Base-by-base conservation (phyloP, 1,284 basidiomycete genomes). In the Lentinus polychrous region DNA sequence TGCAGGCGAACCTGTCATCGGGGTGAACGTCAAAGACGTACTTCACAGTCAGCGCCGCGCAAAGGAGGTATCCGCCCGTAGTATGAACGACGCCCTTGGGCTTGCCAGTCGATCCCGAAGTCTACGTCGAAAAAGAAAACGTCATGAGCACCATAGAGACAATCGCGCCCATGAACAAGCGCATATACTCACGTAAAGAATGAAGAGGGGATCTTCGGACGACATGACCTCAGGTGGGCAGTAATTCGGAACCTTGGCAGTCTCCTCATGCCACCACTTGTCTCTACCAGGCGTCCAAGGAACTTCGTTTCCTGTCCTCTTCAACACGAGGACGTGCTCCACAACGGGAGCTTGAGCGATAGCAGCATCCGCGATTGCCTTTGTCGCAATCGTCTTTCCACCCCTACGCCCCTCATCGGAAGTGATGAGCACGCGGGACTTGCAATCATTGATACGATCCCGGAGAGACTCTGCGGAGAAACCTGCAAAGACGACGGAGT, bases 401-500 rank as follows among this genome's bases (percentile, higher is more conserved):
- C 95, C 96, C 52, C 96, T 83, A 54, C 81, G 79, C 46, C 95
- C 95, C 70, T 99, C 96, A 66, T 99, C 96, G 37, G 89, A 86
- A 11, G 96, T 99, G 65, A 99, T 93, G 54, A 99, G 75, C 8
- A 99, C 91, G 48, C 84, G 82, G 33, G 85, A 91, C 59, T 80
- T 78, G 72, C 94, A 96, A 69, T 99, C 96, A 50, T 84, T 79
- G 36, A 94, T 81, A 52, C 96, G 86, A 69, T 98, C 96, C 45
- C 95, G 83, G 49, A 99, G 83, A 8, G 91, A 91, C 70, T 98
- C 96, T n/a, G 94, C 85, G 8, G 88, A 93, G 76, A 99, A 99
- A 12, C 96, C 95, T 44, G 95, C 95, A 61, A 99, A 99, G 55
- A 99, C 86, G 62, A 98, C 95, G n/a, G 93, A 96, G 74, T 99